Percentiles rank a stretch among this genome's conserved stretches.
Evolutionary conservation across 805 yeast species (phyloP).

Genomic region (Lachancea mirantina): DNA sequence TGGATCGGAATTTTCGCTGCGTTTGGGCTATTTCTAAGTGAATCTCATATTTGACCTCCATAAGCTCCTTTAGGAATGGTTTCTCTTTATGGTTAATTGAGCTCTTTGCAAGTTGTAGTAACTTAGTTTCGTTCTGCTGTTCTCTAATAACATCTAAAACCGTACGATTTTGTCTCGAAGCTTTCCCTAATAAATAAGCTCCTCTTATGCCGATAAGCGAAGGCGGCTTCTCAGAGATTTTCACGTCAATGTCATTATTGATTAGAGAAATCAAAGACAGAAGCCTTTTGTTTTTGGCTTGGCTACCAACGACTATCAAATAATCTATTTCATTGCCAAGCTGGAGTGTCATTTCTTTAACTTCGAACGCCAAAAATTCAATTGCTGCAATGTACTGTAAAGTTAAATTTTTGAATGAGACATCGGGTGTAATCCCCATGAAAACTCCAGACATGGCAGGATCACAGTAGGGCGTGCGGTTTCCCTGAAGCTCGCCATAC

Average conservation of each 20-base stretch:
- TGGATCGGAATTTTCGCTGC: constrained; percentile 28
- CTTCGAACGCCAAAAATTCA: constrained; percentile 48
- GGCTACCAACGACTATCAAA: constrained; percentile 47
- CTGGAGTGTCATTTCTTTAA: constrained; percentile 35
- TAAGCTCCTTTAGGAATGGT: constrained; percentile 8
- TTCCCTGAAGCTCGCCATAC: constrained; percentile 53
- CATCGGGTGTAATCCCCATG: constrained; percentile 41
- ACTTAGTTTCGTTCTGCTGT: neutral
- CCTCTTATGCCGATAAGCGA: constrained; percentile 21
- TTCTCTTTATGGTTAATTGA: neutral
- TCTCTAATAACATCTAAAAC: constrained; percentile 6
- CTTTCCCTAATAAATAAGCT: constrained; percentile 18
- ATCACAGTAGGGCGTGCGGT: constrained; percentile 50
- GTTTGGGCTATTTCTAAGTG: constrained; percentile 31
- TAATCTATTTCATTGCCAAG: constrained; percentile 25
- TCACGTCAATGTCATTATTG: constrained; percentile 11
- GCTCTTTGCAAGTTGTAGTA: neutral
- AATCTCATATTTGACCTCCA: constrained; percentile 21
- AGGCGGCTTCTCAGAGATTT: constrained; percentile 10
- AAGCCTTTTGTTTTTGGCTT: constrained; percentile 41
- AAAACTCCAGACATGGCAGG: constrained; percentile 41
- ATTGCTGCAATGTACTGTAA: constrained; percentile 39
- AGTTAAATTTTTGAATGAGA: constrained; percentile 30
- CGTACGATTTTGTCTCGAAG: constrained; percentile 5
- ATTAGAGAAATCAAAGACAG: constrained; percentile 28